A percentile compares a stretch with the other conserved stretches of the same genome.
These are phyloP conservation scores for Selenicereus undatus DNA, from an alignment of 148 eudicot genomes.

Conservation along the genomic window DNA sequence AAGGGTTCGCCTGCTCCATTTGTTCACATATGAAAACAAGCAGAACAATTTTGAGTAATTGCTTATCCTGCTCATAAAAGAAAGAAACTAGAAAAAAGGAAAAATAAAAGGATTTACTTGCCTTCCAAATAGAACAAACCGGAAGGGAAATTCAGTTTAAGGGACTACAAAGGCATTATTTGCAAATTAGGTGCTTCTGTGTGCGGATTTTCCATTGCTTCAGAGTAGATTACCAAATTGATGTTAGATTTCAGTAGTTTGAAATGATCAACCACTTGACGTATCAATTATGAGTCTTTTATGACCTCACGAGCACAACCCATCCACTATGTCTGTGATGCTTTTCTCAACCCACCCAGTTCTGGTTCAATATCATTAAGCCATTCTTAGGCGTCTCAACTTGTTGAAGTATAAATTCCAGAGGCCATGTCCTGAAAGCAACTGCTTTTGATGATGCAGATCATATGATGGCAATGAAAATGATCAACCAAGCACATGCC, in stretches of 20 bases:
- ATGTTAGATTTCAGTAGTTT: neutral
- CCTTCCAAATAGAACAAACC: too few relatives aligned
- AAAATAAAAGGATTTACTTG: neutral
- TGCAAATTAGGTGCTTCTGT: neutral
- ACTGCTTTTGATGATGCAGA: constrained; percentile 38
- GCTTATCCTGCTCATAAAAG: too few relatives aligned
- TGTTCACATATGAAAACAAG: neutral
- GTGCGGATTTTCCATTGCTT: neutral
- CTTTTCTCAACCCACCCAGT: neutral
- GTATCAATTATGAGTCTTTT: neutral
- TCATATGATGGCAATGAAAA: constrained; percentile 99
- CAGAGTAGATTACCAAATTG: neutral
- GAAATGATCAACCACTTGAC: neutral
- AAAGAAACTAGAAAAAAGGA: too few relatives aligned
- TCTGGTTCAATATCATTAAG: neutral
- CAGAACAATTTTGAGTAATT: neutral
- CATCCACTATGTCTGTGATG: neutral
- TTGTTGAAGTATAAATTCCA: neutral
- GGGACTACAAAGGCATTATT: neutral
- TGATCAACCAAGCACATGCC: constrained; percentile 76
- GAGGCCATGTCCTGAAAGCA: neutral
- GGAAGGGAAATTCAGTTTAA: neutral
- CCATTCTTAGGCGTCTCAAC: neutral
- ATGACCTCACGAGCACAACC: neutral
- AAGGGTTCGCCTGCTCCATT: neutral